A percentile compares a stretch with the other conserved stretches of the same genome.
These are phyloP conservation scores for Hyphopichia khmerensis DNA, from an alignment of 1,139 yeast genomes.

Conservation along the genomic window DNA sequence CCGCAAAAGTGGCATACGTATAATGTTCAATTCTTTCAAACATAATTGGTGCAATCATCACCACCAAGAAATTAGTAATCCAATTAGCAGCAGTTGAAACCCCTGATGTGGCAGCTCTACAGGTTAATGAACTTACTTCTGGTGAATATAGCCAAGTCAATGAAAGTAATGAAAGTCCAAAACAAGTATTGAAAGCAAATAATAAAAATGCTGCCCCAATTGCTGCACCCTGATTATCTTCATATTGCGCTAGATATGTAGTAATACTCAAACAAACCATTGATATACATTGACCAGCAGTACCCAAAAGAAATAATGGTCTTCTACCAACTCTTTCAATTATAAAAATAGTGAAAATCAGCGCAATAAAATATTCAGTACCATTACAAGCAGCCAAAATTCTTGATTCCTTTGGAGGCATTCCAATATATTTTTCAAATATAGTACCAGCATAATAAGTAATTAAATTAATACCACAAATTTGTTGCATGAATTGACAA, in stretches of 20 bases:
- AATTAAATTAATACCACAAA: conserved; percentile 27
- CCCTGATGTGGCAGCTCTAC: conserved; percentile 31
- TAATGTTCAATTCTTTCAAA: conserved; percentile 24
- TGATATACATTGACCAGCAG: conserved; percentile 7
- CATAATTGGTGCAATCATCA: conserved; percentile 29
- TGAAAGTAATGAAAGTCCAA: conserved; percentile 27
- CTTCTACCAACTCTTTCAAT: conserved; percentile 5
- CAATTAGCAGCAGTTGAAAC: conserved; percentile 39
- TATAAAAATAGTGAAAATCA: conserved; percentile 1
- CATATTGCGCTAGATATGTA: conserved; percentile 6
- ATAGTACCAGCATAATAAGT: conserved; percentile 32
- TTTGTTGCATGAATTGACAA: conserved; percentile 42
- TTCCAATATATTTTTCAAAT: conserved; percentile 30
- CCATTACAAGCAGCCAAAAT: conserved; percentile 30
- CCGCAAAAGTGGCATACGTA: conserved; percentile 29
- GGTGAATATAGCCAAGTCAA: conserved; percentile 24
- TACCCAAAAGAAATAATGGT: conserved; percentile 2
- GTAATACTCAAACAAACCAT: conserved; percentile 13
- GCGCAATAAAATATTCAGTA: conserved; percentile 24
- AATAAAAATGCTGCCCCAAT: conserved; percentile 14
- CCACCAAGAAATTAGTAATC: conserved; percentile 40
- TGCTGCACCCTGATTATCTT: conserved; percentile 7
- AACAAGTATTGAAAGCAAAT: conserved; percentile 10
- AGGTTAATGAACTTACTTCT: conserved; percentile 22
- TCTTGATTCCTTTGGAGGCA: conserved; percentile 25